Base-by-base conservation (phyloP, 148 eudicot species). In the Vaccinium macrocarpon region DNA sequence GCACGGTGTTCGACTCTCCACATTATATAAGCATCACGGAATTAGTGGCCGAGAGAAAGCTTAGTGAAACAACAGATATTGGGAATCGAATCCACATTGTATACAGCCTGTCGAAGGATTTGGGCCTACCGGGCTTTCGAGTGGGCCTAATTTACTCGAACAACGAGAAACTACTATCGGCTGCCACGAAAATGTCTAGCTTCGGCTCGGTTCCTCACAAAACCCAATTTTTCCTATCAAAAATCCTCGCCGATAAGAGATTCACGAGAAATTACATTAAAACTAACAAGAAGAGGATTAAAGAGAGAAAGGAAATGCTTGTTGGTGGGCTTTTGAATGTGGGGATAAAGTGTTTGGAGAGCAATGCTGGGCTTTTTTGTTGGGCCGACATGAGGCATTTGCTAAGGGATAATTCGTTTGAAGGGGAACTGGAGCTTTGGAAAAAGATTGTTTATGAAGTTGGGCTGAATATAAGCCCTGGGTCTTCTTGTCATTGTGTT, bases 151-250 rank as follows among this genome's bases (percentile, higher is more conserved):
- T 93, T 62, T 93, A 91, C 82, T 90, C 94, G 49, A 84, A 87
- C 75, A 86, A 90, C 79, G 53, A 81, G 11, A 61, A 32, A 83
- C 90, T 93, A 0, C 83, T 89, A 0, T 71, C 91, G 2, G 92
- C 95, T 0, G 94, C 94, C 5, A 91, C 92, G 14, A 93, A 93
- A 79, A 93, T 91, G 95, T 93, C 95, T 25, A 93, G 95, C 51
- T 93, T 93, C 48, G 94, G 11, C 81, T 93, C 6, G 86, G 91
- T 12, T 93, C 95, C 0, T 93, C 95, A 0, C 94, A 91, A 91
- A 81, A 93, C 95, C 48, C 95, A 93, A 72, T 86, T 91, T 25
- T 84, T 91, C 0, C 87, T 93, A 11, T 89, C 93, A 0, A 59
- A 62, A 21, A 86, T 93, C 84, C 85, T 93, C 0, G 86, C 90